Conservation (phyloP, 495 filamentous ascomycete genomes). For the Xylaria telfairii region DNA sequence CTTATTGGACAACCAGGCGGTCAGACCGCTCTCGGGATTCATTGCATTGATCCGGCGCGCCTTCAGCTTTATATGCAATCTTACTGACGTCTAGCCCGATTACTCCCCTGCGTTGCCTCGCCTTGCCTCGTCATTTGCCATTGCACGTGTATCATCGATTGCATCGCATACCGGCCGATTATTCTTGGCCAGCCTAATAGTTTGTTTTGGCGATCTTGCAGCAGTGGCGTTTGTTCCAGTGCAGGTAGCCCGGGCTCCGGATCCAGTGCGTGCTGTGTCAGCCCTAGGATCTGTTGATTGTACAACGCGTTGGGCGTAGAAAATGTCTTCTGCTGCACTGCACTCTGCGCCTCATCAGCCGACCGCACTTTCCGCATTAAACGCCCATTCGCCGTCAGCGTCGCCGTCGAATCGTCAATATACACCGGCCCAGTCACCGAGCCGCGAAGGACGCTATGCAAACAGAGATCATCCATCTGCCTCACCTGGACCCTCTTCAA, state of each 20-base stretch:
- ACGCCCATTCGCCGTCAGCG: constrained; percentile 52
- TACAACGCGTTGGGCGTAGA: constrained; percentile 41
- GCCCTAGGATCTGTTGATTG: background rate
- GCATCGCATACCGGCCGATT: constrained; percentile 14
- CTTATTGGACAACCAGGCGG: constrained; percentile 41
- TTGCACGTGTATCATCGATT: constrained; percentile 14
- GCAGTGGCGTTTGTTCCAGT: background rate
- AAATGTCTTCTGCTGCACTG: constrained; percentile 64
- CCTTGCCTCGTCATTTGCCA: constrained; percentile 6
- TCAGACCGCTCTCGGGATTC: constrained; percentile 36
- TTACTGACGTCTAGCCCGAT: constrained; percentile 1
- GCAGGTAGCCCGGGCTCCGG: background rate
- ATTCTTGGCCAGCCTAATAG: constrained; percentile 6
- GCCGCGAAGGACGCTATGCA: constrained; percentile 51
- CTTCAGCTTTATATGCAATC: constrained; percentile 21
- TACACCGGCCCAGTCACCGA: constrained; percentile 46
- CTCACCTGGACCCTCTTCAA: constrained; percentile 46
- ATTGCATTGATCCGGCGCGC: constrained; percentile 22
- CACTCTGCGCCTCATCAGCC: constrained; percentile 61
- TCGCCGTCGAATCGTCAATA: constrained; percentile 55
- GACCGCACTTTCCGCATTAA: constrained; percentile 52
- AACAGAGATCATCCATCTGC: constrained; percentile 44
- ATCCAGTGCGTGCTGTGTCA: constrained; percentile 16
- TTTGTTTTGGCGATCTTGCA: constrained; percentile 13
- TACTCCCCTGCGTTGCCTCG: constrained; percentile 17